Conservation (phyloP, 139 green algal species). For the Nannochloris sp. region DNA sequence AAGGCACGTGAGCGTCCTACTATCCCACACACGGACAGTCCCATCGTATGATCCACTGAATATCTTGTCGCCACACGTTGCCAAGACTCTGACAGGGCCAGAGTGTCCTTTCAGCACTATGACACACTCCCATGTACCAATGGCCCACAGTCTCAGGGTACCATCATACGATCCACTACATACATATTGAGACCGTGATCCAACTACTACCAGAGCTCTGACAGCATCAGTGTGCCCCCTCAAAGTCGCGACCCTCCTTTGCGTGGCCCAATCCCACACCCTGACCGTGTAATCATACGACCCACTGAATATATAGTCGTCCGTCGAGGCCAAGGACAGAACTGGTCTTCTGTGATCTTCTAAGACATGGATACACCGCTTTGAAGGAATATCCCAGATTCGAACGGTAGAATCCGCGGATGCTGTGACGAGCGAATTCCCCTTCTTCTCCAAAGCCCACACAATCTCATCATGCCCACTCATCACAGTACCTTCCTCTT, state of each 20-base stretch:
- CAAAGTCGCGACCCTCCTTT: conserved; percentile 67
- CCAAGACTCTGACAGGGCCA: conserved; percentile 78
- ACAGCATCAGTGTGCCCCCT: conserved; percentile 81
- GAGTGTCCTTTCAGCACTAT: conserved; percentile 67
- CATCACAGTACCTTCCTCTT: conserved; percentile 54
- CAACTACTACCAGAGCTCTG: conserved; percentile 58
- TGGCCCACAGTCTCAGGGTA: conserved; percentile 74
- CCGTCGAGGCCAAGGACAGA: conserved; percentile 73
- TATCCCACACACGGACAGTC: conserved; percentile 81
- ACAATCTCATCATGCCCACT: conserved; percentile 92
- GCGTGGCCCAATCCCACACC: conserved; percentile 71
- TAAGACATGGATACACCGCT: conserved; percentile 58
- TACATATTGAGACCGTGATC: conserved; percentile 35
- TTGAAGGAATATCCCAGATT: conserved; percentile 70
- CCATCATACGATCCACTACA: conserved; percentile 76
- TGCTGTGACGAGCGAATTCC: conserved; percentile 64
- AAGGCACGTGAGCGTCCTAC: conserved; percentile 33
- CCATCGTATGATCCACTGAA: conserved; percentile 85
- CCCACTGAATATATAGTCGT: conserved; percentile 72
- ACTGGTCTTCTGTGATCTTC: conserved; percentile 86
- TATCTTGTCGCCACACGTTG: conserved; percentile 54
- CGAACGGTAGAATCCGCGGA: conserved; percentile 88
- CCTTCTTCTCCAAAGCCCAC: conserved; percentile 79
- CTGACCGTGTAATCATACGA: conserved; percentile 89
- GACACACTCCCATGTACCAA: conserved; percentile 58